A percentile compares a stretch with the other conserved stretches of the same genome.
Conservation (phyloP, 2,329 filamentous ascomycete species). For the Sporothrix mexicana region DNA sequence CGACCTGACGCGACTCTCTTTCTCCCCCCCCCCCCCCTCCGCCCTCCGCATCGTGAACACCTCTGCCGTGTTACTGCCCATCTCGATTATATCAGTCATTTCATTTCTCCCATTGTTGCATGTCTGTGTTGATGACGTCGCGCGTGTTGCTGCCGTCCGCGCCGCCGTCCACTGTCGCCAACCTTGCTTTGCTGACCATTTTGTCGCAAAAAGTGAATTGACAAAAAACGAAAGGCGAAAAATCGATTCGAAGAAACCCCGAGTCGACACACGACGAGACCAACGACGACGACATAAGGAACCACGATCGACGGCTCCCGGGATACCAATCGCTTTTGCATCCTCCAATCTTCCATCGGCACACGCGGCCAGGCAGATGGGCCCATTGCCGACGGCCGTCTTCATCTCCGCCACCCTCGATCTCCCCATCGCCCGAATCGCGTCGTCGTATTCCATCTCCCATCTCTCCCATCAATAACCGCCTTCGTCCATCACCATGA, state of each 20-base stretch:
- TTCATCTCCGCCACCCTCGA: constrained; percentile 1
- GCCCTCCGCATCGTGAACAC: constrained; percentile 50
- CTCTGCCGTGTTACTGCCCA: constrained; percentile 55
- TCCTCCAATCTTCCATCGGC: background rate
- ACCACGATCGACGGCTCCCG: background rate
- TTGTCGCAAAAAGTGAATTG: constrained; percentile 43
- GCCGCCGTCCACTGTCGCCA: constrained; percentile 40
- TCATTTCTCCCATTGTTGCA: background rate
- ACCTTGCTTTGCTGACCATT: constrained; percentile 51
- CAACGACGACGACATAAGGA: background rate
- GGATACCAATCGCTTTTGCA: background rate
- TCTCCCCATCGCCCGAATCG: constrained; percentile 17
- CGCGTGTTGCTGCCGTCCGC: constrained; percentile 33
- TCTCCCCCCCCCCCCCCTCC: background rate
- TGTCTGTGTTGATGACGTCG: constrained; percentile 52
- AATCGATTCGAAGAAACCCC: background rate
- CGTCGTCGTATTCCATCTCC: constrained; percentile 24
- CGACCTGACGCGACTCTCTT: constrained; percentile 50
- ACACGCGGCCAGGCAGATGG: constrained; percentile 50
- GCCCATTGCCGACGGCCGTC: constrained; percentile 38
- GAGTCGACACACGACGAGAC: background rate
- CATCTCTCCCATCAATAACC: constrained; percentile 7
- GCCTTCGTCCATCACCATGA: constrained; percentile 58
- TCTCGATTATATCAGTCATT: constrained; percentile 44
- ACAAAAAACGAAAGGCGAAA: background rate